Base-by-base conservation (phyloP, 2,329 filamentous ascomycete species). In the Ceratocystis variospora region DNA sequence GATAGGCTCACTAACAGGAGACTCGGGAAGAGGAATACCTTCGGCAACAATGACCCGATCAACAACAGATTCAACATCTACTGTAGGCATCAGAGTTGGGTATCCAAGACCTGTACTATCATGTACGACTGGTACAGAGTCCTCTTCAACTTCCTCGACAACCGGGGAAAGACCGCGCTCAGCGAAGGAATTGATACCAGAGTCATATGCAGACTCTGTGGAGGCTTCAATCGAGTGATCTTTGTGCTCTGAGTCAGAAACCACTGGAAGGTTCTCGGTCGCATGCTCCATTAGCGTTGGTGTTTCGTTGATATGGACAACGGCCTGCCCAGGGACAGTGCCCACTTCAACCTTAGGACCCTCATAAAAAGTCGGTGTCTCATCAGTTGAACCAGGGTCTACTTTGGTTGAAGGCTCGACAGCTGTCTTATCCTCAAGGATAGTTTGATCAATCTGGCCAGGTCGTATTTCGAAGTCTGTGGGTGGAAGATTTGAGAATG, bases 61-160 rank as follows among this genome's bases (percentile, higher is more conserved):
- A 57, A n/a, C 25, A 57, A 31, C 17, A 15, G 10, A 15, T 15
- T 57, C 5, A 28, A 7, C 53, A 0, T 31, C 53, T 3, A 31
- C 2, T 3, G 12, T 2, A 15, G 22, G 7, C 17, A 19, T 0
- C n/a, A 19, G 25, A 17, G 2, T 7, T 15, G 19, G 15, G 8
- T 3, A n/a, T 31, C 5, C 55, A 8, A 4, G 8, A 2, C n/a
- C 55, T n/a, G 33, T 3, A 0, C 7, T 17, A 4, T 37, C 55
- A 8, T 33, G 15, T n/a, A 25, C 10, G 6, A n/a, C 28, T n/a
- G 55, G 33, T 12, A 25, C 3, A 12, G 46, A 37, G 46, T 25
- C 62, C 33, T 55, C 62, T 44, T 64, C 62, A 41, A 44, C 46
- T n/a, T 33, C 61, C 17, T 62, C 61, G 17, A 62, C 37, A 45